Conservation (phyloP, 306 rosid genomes). For the Cicer chorassanicum region DNA sequence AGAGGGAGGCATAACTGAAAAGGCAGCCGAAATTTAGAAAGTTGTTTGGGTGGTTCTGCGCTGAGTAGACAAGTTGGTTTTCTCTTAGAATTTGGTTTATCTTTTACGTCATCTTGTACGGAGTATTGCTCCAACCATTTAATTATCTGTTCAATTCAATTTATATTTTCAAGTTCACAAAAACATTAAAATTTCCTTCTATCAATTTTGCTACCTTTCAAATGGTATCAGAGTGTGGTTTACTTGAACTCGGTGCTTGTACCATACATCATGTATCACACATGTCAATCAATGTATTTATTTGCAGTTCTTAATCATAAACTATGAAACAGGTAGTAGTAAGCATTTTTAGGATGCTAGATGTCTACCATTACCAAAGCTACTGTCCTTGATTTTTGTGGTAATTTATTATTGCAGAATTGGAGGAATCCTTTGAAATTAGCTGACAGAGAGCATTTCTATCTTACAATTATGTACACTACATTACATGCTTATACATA, state of each 20-base stretch:
- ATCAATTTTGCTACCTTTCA: no score
- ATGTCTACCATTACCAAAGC: not conserved
- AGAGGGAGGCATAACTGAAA: no score
- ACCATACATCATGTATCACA: not conserved
- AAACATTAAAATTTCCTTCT: no score
- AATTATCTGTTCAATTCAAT: no score
- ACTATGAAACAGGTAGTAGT: conserved; percentile 13
- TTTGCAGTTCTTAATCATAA: not conserved
- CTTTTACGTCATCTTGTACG: no score
- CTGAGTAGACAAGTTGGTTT: no score
- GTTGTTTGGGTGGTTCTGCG: no score
- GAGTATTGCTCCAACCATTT: no score
- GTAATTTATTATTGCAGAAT: not conserved
- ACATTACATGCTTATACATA: not conserved
- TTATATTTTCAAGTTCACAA: no score
- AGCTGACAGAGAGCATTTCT: conserved; percentile 12
- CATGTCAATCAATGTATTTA: conserved; percentile 17
- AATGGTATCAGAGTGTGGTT: no score
- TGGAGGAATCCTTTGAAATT: not conserved
- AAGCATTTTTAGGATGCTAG: conserved; percentile 1
- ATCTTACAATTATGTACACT: not conserved
- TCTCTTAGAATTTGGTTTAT: no score
- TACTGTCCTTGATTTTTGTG: not conserved
- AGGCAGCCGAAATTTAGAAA: no score
- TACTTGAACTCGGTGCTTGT: not conserved